Percentiles rank a stretch among this genome's conserved stretches.
phyloP scores from a whole-genome alignment of 129 eudicot species.

The Apium graveolens region DNA sequence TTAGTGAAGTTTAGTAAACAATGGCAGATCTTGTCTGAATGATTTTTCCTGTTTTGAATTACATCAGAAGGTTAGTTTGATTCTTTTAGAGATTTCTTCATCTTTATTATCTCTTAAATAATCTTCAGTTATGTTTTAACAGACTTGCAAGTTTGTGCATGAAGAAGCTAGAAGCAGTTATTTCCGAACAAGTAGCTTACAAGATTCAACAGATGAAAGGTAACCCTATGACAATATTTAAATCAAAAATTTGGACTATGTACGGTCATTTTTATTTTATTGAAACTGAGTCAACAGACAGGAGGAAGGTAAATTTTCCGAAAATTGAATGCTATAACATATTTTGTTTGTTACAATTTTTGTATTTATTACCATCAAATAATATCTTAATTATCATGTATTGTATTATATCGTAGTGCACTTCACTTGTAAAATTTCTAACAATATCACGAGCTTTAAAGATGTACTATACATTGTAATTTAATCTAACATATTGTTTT shows the following conservation, averaged over 20 bases:
- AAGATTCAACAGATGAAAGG: slow-evolving; percentile 16
- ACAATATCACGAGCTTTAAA: not conserved
- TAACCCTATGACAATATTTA: slow-evolving; percentile 9
- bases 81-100: not conserved
- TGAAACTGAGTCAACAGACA: not conserved
- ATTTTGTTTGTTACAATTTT: not conserved
- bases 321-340: not conserved
- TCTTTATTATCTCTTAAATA: not conserved
- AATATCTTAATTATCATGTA: not conserved
- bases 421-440: not conserved
- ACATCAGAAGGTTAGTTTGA: slow-evolving; percentile 53
- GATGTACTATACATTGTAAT: not conserved
- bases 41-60: slow-evolving; percentile 45
- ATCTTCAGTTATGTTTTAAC: not conserved
- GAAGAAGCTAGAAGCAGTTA: slow-evolving; percentile 38
- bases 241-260: not conserved
- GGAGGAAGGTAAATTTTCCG: slow-evolving; percentile 9
- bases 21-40: slow-evolving; percentile 33
- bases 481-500: not conserved
- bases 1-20: slow-evolving; percentile 31
- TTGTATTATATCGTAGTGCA: not conserved
- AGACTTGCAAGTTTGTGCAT: slow-evolving; percentile 17
- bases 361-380: not conserved
- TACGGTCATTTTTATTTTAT: slow-evolving; percentile 12
- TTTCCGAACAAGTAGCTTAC: slow-evolving; percentile 28